Conservation (phyloP, 148 eudicot genomes). For the Suaeda aralocaspica region DNA sequence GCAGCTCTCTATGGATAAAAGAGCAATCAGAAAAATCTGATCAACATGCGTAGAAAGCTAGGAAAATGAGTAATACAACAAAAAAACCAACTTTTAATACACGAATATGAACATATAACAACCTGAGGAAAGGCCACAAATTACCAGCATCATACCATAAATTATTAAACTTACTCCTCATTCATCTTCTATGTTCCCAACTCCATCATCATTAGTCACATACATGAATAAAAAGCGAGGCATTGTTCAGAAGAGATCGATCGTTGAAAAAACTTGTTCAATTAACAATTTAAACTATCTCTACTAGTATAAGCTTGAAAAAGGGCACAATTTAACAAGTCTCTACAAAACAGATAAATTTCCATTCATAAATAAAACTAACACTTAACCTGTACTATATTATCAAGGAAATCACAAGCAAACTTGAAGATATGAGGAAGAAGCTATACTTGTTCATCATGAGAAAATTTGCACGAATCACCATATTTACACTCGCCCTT, state of each 20-base stretch:
- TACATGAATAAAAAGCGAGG: too few species aligned
- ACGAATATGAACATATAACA: not conserved
- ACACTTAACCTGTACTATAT: too few species aligned
- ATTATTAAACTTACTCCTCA: not conserved
- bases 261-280: not conserved
- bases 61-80: not conserved
- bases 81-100: not conserved
- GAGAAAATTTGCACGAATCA: constrained; percentile 84
- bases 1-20: constrained; percentile 71
- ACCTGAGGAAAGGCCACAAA: not conserved
- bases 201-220: too few species aligned
- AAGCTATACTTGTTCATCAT: constrained; percentile 64
- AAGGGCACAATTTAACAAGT: not conserved
- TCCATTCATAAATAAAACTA: too few species aligned
- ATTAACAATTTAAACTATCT: not conserved
- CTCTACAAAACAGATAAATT: not conserved
- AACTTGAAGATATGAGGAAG: not conserved
- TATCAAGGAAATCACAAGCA: not conserved
- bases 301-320: not conserved
- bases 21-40: not conserved
- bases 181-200: too few species aligned
- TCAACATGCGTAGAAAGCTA: not conserved
- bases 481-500: constrained; percentile 84
- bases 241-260: too few species aligned
- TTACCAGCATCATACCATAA: not conserved